Conservation (phyloP, 1,139 yeast genomes). For the Kodamaea ohmeri region DNA sequence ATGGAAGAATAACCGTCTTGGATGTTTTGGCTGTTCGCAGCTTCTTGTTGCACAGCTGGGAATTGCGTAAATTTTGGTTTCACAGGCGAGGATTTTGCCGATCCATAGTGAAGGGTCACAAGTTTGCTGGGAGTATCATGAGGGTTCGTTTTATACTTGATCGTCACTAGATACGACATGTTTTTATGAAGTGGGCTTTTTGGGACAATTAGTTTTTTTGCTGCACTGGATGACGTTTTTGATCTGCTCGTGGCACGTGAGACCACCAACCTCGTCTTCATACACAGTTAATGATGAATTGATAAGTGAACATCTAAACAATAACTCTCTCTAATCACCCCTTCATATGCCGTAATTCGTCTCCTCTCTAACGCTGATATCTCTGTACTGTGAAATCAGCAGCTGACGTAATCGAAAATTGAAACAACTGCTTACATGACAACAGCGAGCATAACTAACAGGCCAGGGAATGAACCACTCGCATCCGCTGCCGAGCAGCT, state of each 20-base stretch:
- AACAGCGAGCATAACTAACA: slow-evolving; percentile 30
- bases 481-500: slow-evolving; percentile 57
- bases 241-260: background rate
- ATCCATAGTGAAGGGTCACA: slow-evolving; percentile 1
- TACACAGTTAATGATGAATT: no score
- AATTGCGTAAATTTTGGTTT: background rate
- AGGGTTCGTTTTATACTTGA: background rate
- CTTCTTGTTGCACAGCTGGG: background rate
- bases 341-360: no score
- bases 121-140: slow-evolving; percentile 3
- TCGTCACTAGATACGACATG: slow-evolving; percentile 1
- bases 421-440: slow-evolving; percentile 26
- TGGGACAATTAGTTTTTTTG: slow-evolving; percentile 5
- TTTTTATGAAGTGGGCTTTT: background rate
- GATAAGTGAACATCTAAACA: no score
- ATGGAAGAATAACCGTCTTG: background rate
- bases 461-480: slow-evolving; percentile 41
- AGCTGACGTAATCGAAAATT: slow-evolving; percentile 1
- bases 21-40: background rate
- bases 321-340: no score
- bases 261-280: no score
- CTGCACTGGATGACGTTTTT: background rate
- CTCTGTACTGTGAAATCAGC: background rate
- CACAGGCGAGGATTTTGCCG: slow-evolving; percentile 3
- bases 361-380: no score